phyloP scores from a whole-genome alignment of 2,329 filamentous ascomycete species.

The Scedosporium aurantiacum region DNA sequence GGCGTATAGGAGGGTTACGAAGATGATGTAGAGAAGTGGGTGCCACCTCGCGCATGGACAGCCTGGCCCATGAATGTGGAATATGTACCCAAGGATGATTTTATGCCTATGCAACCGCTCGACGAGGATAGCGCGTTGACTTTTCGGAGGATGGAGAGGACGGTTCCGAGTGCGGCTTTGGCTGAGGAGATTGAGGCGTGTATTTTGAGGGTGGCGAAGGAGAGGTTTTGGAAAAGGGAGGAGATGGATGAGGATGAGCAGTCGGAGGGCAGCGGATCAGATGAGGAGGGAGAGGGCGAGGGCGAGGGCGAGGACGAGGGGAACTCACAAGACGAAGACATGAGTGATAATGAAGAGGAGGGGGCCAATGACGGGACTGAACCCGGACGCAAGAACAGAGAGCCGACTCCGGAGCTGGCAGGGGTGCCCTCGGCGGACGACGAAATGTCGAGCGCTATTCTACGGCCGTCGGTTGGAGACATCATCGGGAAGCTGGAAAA shows the following conservation, averaged over 20 bases:
- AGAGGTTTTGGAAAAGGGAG: constrained; percentile 38
- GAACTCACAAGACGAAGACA: not conserved
- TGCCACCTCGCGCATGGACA: constrained; percentile 56
- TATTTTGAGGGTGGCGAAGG: constrained; percentile 56
- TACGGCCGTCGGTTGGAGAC: constrained; percentile 60
- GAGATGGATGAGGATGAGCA: constrained; percentile 2
- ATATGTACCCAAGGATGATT: constrained; percentile 47
- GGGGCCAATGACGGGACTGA: not conserved
- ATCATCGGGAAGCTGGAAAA: constrained; percentile 59
- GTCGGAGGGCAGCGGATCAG: not conserved
- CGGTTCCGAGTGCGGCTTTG: constrained; percentile 47
- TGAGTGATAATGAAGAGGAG: not conserved
- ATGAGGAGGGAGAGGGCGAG: not conserved
- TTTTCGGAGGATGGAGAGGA: constrained; percentile 30
- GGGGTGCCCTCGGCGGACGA: constrained; percentile 56
- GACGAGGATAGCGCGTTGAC: constrained; percentile 42
- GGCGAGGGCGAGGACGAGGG: not conserved
- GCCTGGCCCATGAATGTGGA: constrained; percentile 67
- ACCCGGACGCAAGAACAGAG: not conserved
- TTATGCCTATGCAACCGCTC: constrained; percentile 30
- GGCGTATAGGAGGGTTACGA: not conserved
- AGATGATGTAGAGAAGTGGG: constrained; percentile 23
- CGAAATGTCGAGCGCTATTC: constrained; percentile 48
- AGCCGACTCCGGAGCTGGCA: not conserved
- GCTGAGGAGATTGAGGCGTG: constrained; percentile 60